Conservation (phyloP, 2,329 filamentous ascomycete genomes). For the Fusarium verticillioides region DNA sequence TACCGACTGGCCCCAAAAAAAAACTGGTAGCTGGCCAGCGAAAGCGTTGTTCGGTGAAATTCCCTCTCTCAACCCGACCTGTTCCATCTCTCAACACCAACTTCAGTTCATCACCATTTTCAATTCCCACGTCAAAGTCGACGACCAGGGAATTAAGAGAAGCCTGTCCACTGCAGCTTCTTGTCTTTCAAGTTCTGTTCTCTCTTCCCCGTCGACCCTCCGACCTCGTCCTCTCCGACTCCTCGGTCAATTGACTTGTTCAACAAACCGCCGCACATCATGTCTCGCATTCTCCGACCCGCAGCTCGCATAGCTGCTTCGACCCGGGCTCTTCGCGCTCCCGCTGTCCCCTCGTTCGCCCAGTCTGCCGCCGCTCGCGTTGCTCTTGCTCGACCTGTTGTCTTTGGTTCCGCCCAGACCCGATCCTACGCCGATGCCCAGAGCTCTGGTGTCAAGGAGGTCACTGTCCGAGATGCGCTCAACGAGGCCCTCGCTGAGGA, state of each 20-base stretch:
- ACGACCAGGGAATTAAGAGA: constrained; percentile 44
- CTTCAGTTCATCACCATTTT: constrained; percentile 38
- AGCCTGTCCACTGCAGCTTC: constrained; percentile 40
- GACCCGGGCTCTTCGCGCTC: constrained; percentile 51
- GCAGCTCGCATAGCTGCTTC: constrained; percentile 61
- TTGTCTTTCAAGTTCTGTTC: constrained; percentile 24
- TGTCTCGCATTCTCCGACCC: constrained; percentile 65
- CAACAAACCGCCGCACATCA: constrained; percentile 45
- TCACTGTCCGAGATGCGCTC: constrained; percentile 95
- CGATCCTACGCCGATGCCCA: constrained; percentile 66
- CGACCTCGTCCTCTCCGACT: constrained; percentile 27
- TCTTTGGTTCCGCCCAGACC: constrained; percentile 57
- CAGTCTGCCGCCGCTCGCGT: constrained; percentile 53
- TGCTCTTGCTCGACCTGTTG: constrained; percentile 52
- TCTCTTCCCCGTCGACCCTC: constrained; percentile 23
- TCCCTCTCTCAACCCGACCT: constrained; percentile 47
- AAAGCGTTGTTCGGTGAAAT: constrained; percentile 46
- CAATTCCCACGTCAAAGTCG: constrained; percentile 43
- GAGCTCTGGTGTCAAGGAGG: constrained; percentile 77
- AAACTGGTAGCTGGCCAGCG: constrained; percentile 45
- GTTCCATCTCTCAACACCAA: constrained; percentile 43
- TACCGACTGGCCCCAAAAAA: constrained; percentile 48
- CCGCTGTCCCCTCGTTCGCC: constrained; percentile 51
- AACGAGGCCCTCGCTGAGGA: constrained; percentile 99
- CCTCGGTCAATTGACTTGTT: constrained; percentile 39